Conservation (phyloP, 1,284 basidiomycete species). For the Puccinia horiana region DNA sequence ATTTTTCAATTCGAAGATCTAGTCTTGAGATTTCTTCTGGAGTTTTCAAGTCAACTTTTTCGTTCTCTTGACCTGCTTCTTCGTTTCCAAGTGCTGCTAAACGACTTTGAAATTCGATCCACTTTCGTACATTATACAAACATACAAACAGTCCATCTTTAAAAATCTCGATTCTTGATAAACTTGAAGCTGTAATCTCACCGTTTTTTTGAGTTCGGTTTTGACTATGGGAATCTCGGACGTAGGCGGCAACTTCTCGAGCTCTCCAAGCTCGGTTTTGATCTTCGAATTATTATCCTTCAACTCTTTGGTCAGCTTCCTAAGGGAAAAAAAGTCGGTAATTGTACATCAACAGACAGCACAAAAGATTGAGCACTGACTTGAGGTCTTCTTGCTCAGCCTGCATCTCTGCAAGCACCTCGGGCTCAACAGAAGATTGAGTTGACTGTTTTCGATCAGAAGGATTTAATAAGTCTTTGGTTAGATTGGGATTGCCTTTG, state of each 20-base stretch:
- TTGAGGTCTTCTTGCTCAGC: constrained; percentile 23
- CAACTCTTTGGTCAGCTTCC: not conserved
- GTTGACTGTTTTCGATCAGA: not conserved
- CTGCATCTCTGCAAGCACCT: constrained; percentile 28
- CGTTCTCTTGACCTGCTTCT: constrained; percentile 9
- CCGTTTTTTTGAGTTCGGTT: constrained; percentile 29
- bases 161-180: not conserved
- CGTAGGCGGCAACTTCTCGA: constrained; percentile 18
- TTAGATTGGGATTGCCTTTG: not conserved
- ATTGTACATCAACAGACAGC: too few relatives aligned
- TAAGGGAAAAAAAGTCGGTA: not conserved
- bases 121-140: constrained; percentile 1
- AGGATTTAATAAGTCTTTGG: not conserved
- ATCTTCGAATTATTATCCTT: constrained; percentile 29
- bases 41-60: not conserved
- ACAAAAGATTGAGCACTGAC: not conserved
- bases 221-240: constrained; percentile 27
- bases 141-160: not conserved
- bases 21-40: constrained; percentile 16
- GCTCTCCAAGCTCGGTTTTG: constrained; percentile 10
- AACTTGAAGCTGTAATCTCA: not conserved
- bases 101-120: constrained; percentile 43
- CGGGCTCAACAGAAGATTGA: constrained; percentile 10
- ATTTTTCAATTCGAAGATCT: constrained; percentile 23
- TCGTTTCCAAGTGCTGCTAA: not conserved